A percentile compares a stretch with the other conserved stretches of the same genome.
phyloP scores from a whole-genome alignment of 768 basidiomycete genomes.

The Gloeophyllum trabeum region DNA sequence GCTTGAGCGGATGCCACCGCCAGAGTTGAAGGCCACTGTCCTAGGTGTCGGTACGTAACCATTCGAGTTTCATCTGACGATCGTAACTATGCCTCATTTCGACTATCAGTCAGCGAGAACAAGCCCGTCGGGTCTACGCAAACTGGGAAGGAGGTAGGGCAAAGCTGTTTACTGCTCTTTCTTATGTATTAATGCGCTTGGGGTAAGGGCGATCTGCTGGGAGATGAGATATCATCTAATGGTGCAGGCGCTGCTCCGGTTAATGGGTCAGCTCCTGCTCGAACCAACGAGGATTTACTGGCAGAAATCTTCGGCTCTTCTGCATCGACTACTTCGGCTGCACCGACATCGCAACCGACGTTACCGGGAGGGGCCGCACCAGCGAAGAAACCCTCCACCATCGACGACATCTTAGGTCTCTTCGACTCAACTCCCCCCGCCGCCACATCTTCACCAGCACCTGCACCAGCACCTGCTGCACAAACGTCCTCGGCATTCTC shows the following conservation, averaged over 20 bases:
- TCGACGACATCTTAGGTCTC: slow-evolving; percentile 87
- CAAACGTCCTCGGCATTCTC: slow-evolving; percentile 21
- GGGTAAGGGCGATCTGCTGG: slow-evolving; percentile 66
- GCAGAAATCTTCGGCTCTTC: slow-evolving; percentile 83
- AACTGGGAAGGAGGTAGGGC: slow-evolving; percentile 57
- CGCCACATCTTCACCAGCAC: slow-evolving; percentile 21
- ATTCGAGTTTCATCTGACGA: not conserved
- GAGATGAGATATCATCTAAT: slow-evolving; percentile 47
- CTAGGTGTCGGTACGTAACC: slow-evolving; percentile 71
- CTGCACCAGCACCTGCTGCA: slow-evolving; percentile 12
- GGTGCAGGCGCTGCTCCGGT: slow-evolving; percentile 27
- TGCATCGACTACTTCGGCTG: slow-evolving; percentile 18
- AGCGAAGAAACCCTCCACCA: slow-evolving; percentile 42
- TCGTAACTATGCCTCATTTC: not conserved
- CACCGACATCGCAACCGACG: slow-evolving; percentile 21
- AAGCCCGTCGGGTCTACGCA: slow-evolving; percentile 90
- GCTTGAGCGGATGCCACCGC: slow-evolving; percentile 97
- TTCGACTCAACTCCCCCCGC: slow-evolving; percentile 42
- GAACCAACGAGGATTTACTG: slow-evolving; percentile 77
- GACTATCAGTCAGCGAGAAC: slow-evolving; percentile 74
- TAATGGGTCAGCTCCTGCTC: slow-evolving; percentile 31
- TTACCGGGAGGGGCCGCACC: slow-evolving; percentile 21
- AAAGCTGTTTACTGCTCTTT: not conserved
- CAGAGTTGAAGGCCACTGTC: slow-evolving; percentile 94
- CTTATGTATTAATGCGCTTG: slow-evolving; percentile 3